Evolutionary conservation across 1,139 yeast species (phyloP), one percentile per base, ranked within the genome.

Genomic region (Debaryomycetaceae sp.): DNA sequence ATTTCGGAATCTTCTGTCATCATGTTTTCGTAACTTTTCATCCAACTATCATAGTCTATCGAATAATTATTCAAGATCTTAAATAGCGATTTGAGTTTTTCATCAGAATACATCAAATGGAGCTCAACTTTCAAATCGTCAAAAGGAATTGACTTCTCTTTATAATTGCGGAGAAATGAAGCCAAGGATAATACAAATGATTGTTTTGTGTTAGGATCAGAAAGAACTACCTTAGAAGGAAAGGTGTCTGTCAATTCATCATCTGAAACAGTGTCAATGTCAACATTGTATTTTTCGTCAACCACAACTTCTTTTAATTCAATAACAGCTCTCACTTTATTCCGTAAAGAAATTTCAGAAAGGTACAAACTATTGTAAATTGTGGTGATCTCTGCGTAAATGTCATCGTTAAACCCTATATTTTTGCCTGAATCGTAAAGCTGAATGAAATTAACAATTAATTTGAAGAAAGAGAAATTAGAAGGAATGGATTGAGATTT

Each of bases 21-120:
- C 6, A 70, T 42, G 1, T 58, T 59, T 34, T 73, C 68, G 48
- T 77, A 75, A 37, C 68, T 70, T 6, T 51, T 48, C 28, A 73
- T 51, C 92, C 94, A 85, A 30, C 66, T 62, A 24, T 61, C 60
- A 33, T 76, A 76, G 35, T 76, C 72, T 33, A 71, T 63, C 0
- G 78, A 65, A 38, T 69, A 68, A 4, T 59, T 57, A 14, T 54
- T 53, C 33, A 79, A 53, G 3, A 61, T 52, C 34, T 63, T 65
- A 9, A 63, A 59, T 34, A 67, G 61, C 2, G 52, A 48, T 33
- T 58, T 60, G 35, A 84, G 59, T 38, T 69, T 70, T 3, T 79
- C 83, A 56, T 82, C 87, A 0, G 79, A 65, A 42, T 70, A 67
- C 41, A 61, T 69, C 1, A 68, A 48, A 39, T 79, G 79, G 35